Percentiles rank a stretch among this genome's conserved stretches.
These are phyloP conservation scores for Aspergillus proliferans DNA, from an alignment of 2,329 filamentous ascomycete genomes.

Conservation along the genomic window DNA sequence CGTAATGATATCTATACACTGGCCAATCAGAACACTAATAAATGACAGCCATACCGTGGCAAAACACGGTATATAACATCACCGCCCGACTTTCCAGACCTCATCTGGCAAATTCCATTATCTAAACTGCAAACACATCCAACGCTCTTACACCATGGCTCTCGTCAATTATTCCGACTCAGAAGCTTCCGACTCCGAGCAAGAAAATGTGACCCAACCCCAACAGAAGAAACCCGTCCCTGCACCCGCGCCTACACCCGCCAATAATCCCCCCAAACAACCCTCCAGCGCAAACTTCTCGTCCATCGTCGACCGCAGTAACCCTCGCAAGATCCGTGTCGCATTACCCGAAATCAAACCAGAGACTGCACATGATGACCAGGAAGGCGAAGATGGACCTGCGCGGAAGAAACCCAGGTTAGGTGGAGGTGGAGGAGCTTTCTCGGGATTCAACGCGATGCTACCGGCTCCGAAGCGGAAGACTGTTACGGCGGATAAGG, in stretches of 20 bases:
- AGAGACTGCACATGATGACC: conserved; percentile 28
- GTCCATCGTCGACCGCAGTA: conserved; percentile 74
- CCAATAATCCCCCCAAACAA: neutral
- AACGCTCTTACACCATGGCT: conserved; percentile 51
- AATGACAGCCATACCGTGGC: neutral
- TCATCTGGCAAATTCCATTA: neutral
- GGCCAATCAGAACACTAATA: neutral
- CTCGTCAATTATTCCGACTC: conserved; percentile 81
- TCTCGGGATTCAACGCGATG: conserved; percentile 78
- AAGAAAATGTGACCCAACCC: conserved; percentile 26
- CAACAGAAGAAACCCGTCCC: conserved; percentile 22
- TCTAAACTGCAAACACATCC: neutral
- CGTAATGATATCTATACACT: neutral
- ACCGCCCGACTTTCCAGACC: neutral
- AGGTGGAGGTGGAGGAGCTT: conserved; percentile 58
- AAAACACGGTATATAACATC: neutral
- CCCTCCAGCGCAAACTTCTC: conserved; percentile 50
- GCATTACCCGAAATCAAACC: conserved; percentile 58
- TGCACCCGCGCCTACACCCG: conserved; percentile 17
- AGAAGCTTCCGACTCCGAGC: conserved; percentile 60
- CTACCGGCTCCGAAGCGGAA: conserved; percentile 72
- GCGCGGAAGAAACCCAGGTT: conserved; percentile 67
- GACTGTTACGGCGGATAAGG: conserved; percentile 17
- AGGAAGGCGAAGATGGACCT: conserved; percentile 47
- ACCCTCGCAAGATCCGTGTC: conserved; percentile 77